These are phyloP conservation scores for Gymnopilus junonius DNA, from an alignment of 768 basidiomycete genomes.

Conservation along the genomic window DNA sequence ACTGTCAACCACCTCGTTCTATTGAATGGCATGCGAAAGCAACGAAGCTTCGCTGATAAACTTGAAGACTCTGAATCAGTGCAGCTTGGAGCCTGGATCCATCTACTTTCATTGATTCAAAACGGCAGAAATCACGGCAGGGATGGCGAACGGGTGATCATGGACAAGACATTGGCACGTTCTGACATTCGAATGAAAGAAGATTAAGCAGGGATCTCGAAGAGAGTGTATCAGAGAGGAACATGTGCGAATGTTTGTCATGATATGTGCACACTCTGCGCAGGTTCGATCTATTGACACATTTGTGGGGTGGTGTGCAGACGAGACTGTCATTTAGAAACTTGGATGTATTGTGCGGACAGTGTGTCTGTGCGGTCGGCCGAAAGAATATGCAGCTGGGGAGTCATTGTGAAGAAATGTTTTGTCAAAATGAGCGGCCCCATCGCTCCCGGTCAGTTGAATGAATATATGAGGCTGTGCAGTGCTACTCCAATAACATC, in stretches of 20 bases:
- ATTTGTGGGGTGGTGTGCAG: constrained; percentile 1
- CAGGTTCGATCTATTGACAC: background rate
- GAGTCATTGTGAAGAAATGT: constrained; percentile 4
- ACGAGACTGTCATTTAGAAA: background rate
- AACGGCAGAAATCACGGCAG: constrained; percentile 4
- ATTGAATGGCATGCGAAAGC: constrained; percentile 4
- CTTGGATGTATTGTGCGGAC: background rate
- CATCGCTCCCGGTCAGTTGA: constrained; percentile 12
- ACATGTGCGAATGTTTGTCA: constrained; percentile 1
- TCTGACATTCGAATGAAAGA: background rate
- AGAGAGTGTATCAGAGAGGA: background rate
- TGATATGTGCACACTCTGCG: background rate
- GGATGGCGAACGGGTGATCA: background rate
- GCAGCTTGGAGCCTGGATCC: background rate
- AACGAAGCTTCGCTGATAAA: background rate
- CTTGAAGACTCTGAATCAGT: background rate
- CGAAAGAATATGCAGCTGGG: background rate
- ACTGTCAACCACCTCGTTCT: background rate
- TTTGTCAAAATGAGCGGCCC: constrained; percentile 7
- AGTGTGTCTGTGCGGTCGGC: constrained; percentile 3
- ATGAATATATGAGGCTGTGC: constrained; percentile 9
- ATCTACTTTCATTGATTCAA: constrained; percentile 8
- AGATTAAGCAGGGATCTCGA: background rate
- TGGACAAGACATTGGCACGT: background rate
- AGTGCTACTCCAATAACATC: constrained; percentile 6